Evolutionary conservation across 108 stramenopile genomes (phyloP).

Genomic region (Stephanodiscus triporus): DNA sequence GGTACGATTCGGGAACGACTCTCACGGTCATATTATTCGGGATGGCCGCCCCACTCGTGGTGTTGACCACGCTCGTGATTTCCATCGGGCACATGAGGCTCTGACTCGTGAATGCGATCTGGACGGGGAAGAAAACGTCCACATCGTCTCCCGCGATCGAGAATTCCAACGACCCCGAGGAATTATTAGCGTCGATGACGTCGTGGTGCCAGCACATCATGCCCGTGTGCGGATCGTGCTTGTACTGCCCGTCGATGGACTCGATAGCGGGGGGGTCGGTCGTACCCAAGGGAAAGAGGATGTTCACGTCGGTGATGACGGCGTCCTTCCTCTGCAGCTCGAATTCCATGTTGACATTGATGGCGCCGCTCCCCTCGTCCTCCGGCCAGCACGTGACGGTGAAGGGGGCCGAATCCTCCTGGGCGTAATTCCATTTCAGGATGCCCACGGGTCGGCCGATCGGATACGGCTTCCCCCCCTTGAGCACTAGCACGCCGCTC

Average conservation of each 20-base stretch:
- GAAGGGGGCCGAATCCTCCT: conserved; percentile 91
- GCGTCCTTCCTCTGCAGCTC: conserved; percentile 78
- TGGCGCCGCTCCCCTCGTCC: conserved; percentile 89
- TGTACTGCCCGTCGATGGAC: conserved; percentile 90
- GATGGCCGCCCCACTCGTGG: conserved; percentile 71
- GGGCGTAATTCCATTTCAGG: conserved; percentile 89
- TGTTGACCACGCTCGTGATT: conserved; percentile 65
- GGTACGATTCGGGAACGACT: conserved; percentile 73
- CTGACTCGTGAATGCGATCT: conserved; percentile 90
- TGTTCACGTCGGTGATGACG: conserved; percentile 92
- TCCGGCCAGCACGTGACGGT: conserved; percentile 99
- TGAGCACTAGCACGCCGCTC: conserved; percentile 86
- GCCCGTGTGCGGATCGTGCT: conserved; percentile 89
- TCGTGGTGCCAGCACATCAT: conserved; percentile 97
- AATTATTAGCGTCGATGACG: conserved; percentile 85
- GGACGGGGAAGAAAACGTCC: conserved; percentile 96
- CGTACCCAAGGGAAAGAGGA: conserved; percentile 92
- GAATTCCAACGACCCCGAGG: conserved; percentile 93
- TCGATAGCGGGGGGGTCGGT: conserved; percentile 84
- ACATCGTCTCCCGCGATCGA: conserved; percentile 78
- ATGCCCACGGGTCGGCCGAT: conserved; percentile 92
- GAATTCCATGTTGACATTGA: conserved; percentile 97
- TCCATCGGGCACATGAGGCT: conserved; percentile 89
- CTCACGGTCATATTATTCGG: conserved; percentile 75
- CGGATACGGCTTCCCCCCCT: conserved; percentile 94